Conservation (phyloP, 768 basidiomycete species). For the Trametes elegans region DNA sequence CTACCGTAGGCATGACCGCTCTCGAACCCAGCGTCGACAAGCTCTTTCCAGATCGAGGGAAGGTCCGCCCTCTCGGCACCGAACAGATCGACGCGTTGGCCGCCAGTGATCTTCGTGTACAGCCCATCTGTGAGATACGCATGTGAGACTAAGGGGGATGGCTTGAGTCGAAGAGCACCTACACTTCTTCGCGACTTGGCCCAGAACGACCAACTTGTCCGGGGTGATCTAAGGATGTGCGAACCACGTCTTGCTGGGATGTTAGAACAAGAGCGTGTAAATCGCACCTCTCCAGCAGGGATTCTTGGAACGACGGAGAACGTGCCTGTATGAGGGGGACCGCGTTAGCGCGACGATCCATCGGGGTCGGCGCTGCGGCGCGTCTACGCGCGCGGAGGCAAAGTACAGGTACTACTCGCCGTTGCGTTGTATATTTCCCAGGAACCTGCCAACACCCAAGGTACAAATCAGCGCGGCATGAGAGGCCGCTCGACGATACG, state of each 20-base stretch:
- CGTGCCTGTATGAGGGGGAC: constrained; percentile 37
- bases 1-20: constrained; percentile 76
- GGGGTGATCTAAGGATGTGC: constrained; percentile 47
- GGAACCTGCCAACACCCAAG: constrained; percentile 45
- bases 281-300: constrained; percentile 57
- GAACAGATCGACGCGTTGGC: constrained; percentile 67
- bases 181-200: constrained; percentile 66
- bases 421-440: constrained; percentile 73
- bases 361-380: no score
- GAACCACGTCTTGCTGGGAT: no score
- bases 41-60: constrained; percentile 65
- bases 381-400: no score
- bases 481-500: constrained; percentile 33
- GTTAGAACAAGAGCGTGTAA: no score
- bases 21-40: constrained; percentile 66
- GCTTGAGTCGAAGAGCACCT: background rate
- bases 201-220: constrained; percentile 62
- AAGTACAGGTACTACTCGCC: constrained; percentile 30
- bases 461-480: no score
- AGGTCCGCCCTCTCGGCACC: constrained; percentile 69
- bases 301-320: constrained; percentile 74
- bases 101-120: constrained; percentile 61
- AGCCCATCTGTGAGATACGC: constrained; percentile 41
- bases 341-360: no score
- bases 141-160: background rate